Evolutionary conservation across 2,329 filamentous ascomycete species (phyloP).

Genomic region (Claviceps humidiphila): DNA sequence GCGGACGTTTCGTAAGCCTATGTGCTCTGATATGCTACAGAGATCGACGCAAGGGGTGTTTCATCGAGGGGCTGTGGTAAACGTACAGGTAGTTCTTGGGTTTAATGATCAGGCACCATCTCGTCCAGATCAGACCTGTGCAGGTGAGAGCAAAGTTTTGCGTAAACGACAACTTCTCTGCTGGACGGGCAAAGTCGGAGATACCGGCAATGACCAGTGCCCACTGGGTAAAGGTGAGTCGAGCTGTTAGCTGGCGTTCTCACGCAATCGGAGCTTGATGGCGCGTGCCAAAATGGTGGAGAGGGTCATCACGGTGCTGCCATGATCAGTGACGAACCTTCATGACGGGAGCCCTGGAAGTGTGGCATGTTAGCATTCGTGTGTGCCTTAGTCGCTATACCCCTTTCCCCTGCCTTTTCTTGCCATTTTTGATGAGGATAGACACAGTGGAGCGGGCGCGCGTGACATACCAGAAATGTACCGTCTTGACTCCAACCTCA

Average conservation of each 20-base stretch:
- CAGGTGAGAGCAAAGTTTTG: conserved; percentile 84
- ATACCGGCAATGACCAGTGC: conserved; percentile 82
- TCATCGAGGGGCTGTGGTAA: background rate
- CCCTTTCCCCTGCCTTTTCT: background rate
- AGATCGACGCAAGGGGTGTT: background rate
- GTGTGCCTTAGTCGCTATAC: background rate
- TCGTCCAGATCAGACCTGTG: conserved; percentile 93
- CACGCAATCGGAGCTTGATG: background rate
- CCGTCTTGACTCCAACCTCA: conserved; percentile 74
- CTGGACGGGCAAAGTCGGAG: conserved; percentile 81
- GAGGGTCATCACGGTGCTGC: background rate
- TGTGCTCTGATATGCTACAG: background rate
- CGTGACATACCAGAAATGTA: conserved; percentile 79
- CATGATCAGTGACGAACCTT: conserved; percentile 31
- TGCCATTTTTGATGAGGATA: background rate
- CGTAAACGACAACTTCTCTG: conserved; percentile 81
- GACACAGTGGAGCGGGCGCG: background rate
- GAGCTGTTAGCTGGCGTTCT: conserved; percentile 6
- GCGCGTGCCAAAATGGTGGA: background rate
- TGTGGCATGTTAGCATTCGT: background rate
- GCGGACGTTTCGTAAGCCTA: too few relatives aligned
- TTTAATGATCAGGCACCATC: conserved; percentile 96
- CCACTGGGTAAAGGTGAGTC: conserved; percentile 48
- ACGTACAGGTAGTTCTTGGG: conserved; percentile 79
- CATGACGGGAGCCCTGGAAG: conserved; percentile 77